Conservation (phyloP, 2,329 filamentous ascomycete species). For the Pestalotiopsis sp. region DNA sequence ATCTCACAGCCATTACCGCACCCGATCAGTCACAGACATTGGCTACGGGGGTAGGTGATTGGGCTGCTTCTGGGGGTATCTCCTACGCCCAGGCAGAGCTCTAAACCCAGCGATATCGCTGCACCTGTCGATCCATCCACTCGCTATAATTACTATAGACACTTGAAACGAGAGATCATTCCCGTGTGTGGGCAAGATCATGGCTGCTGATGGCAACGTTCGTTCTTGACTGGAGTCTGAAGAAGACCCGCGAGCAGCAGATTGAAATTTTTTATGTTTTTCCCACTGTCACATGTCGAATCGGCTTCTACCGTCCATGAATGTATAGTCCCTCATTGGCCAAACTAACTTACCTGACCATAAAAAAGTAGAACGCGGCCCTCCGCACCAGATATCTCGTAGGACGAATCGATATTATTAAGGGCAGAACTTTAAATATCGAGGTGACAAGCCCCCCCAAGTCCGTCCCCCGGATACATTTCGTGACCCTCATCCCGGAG, state of each 20-base stretch:
- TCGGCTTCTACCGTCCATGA: not conserved
- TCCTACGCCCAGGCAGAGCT: not conserved
- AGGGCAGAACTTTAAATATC: not conserved
- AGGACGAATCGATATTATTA: not conserved
- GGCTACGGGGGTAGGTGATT: not conserved
- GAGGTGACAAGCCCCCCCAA: not conserved
- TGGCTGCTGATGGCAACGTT: not conserved
- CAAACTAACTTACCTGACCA: not conserved
- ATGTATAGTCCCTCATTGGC: not conserved
- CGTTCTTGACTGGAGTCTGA: not conserved
- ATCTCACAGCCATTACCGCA: not conserved
- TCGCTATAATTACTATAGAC: not conserved
- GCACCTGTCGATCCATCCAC: not conserved
- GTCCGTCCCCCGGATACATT: not conserved
- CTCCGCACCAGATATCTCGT: not conserved
- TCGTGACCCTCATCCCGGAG: not conserved
- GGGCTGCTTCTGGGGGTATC: not conserved
- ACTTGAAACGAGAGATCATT: not conserved
- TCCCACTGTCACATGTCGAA: not conserved
- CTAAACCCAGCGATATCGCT: not conserved
- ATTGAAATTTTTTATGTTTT: not conserved
- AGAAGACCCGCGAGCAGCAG: not conserved
- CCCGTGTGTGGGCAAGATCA: not conserved
- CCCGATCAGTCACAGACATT: not conserved
- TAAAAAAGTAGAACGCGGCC: not conserved